These are phyloP conservation scores for Ziziphus jujuba DNA, from an alignment of 306 rosid genomes.

Conservation along the genomic window DNA sequence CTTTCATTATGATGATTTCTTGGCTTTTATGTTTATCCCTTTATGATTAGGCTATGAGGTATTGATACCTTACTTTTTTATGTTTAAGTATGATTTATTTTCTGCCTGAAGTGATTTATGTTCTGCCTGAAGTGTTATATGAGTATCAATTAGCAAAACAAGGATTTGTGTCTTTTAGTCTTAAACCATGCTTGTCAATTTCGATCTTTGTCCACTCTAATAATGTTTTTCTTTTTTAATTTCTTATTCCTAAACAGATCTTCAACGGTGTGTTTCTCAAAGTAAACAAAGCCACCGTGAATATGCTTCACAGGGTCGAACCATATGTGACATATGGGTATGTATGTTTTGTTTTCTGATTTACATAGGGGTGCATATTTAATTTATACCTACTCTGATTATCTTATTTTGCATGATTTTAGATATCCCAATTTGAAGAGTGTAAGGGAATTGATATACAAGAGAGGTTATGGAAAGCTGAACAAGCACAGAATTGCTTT, in stretches of 20 bases:
- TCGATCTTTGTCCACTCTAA: not conserved
- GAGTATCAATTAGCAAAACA: no score
- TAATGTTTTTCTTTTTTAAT: not conserved
- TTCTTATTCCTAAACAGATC: slow-evolving; percentile 44
- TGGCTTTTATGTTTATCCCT: no score
- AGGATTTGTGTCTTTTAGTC: no score
- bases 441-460: slow-evolving; percentile 72
- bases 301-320: slow-evolving; percentile 90
- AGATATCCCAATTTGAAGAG: slow-evolving; percentile 92
- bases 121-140: no score
- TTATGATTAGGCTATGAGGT: no score
- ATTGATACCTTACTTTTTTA: no score
- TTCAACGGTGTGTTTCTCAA: slow-evolving; percentile 90
- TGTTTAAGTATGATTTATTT: no score
- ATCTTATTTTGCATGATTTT: not conserved
- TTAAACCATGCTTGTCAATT: no score
- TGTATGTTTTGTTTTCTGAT: not conserved
- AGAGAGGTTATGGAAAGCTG: slow-evolving; percentile 82
- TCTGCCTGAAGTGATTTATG: no score
- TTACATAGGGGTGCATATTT: not conserved
- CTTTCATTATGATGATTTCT: no score
- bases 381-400: not conserved
- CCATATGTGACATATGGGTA: slow-evolving; percentile 93
- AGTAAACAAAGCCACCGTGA: slow-evolving; percentile 86
- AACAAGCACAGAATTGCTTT: slow-evolving; percentile 69